Evolutionary conservation across 345 rosid species (phyloP), one percentile per base, ranked within the genome.

Genomic region (Mallotus nudiflorus): DNA sequence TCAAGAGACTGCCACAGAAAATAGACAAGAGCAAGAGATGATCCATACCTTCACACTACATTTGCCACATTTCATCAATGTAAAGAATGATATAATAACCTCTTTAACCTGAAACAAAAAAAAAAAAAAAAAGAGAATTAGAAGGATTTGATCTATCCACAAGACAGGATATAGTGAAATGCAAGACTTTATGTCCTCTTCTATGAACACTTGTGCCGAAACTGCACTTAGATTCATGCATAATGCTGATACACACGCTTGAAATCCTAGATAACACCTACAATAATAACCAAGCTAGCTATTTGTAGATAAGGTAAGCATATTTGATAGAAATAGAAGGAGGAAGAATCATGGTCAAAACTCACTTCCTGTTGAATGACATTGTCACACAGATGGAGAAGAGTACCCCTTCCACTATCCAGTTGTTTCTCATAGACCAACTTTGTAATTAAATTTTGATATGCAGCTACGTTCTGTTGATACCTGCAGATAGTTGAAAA

Each of bases 341-440:
- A 27, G 49, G 46, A 42, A 37, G 66, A 58, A 69, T 10, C 31
- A 48, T 39, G 40, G n/a, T 19, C 27, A 27, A 48, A 52, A 83
- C 89, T 75, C 81, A 94, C 98, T 87, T 94, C 98, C 83, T 94
- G 97, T 72, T 94, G 98, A 81, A 94, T 88, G 65, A 91, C 98
- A 68, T 94, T 96, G 64, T 94, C 98, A 37, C 98, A 94, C 76
- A 94, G 78, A 75, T 94, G 98, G 70, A 94, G 86, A 46, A 94
- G 91, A n/a, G 98, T 91, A 57, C 98, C 98, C 83, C 61, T 88
- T 73, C 98, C 98, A 75, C 98, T 94, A 74, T 91, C 98, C 39
- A 94, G 86, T 73, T 91, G 98, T 74, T 94, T 94, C 73, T 94
- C 96, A 73, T 91, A 95, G 93, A 92, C 86, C 61, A 96, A 92